Evolutionary conservation across 257 asterid species (phyloP), one percentile per base, ranked within the genome.

Genomic region (Solanum sejunctum): DNA sequence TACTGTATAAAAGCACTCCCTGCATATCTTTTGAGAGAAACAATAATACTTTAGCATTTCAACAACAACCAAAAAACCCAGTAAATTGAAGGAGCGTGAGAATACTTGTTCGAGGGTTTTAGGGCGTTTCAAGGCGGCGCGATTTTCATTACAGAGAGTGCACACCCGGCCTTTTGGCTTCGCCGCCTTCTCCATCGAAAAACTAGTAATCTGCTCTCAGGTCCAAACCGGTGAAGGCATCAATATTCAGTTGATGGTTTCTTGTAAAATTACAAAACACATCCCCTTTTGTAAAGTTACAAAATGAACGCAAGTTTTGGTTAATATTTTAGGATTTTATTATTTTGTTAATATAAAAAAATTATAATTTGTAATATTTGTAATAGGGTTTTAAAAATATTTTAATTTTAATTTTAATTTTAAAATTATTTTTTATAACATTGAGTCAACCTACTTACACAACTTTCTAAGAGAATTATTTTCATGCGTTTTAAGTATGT

Each of bases 71-170:
- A 66, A 36, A 28, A 47, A 32, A 23, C 39, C 52, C 12, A 32
- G 28, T 26, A 2, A 49, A 51, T 13, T 15, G 58, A 21, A 12
- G 81, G 56, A n/a, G 13, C 58, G 81, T 75, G 23, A 26, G 63
- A 77, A 6, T 86, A 96, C 99, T 86, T 95, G 98, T 87, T 95
- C 92, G 36, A 93, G 95, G 90, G 97, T 96, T 91, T 96, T 95
- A 80, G 99, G 99, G 63, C 98, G 98, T 88, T 93, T 96, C 32
- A 96, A 93, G 67, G 98, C 97, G 64, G 99, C 93, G 80, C 96
- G 96, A 75, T 84, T 89, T 84, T 87, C 80, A 87, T 85, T 93
- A 85, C 99, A 96, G 75, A 93, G 88, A 49, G 91, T 79, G 85
- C 99, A 95, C 23, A 91, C 41, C 75, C 90, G 89, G n/a, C 87